Base-by-base conservation (phyloP, 2,329 filamentous ascomycete genomes). In the Arthrobotrys sinensis region DNA sequence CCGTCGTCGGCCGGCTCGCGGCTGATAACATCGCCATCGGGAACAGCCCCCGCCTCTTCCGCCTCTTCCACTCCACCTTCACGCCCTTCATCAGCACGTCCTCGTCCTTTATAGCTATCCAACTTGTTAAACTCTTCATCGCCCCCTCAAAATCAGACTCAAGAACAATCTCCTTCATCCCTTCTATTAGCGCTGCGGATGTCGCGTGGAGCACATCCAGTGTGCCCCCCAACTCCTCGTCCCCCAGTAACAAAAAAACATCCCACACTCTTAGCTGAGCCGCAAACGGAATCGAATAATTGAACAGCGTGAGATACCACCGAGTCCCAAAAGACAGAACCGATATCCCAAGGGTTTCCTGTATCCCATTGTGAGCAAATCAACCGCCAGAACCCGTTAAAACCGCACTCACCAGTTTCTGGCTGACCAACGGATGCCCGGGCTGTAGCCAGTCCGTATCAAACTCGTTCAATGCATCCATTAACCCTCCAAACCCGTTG, bases 271-370 rank as follows among this genome's bases (percentile, higher is more conserved):
- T 92, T 40, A 99, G 90, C 84, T 98, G 96, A 2, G 95, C 94
- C 0, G 93, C 89, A 82, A 98, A 99, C 0, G 96, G 96, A 64
- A 99, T 93, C 14, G 93, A 96, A 82, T 98, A 92, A 85, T 98
- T 98, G 88, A 99, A 99, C 7, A 99, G 87, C 1, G 96, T 99
- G 64, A 99, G 88, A 83, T 99, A 99, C 96, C 96, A 99, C 65
- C 94, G 89, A 3, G 95, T 98, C 36, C 94, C 96, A 83, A 97
- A 99, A n/a, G 94, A 91, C 1, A 94, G 97, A 16, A 93, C 90
- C 48, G 93, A 90, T 81, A 99, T 96, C 79, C 88, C 88, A 34
- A 97, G 88, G 79, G 94, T 91, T 57, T 88, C 88, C 91, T 93
- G 21, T 28, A 14, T 6, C 6, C 16, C 34, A 40, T 4, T 3